Evolutionary conservation across 73 alveolate genomes (phyloP).

Genomic region (Paramecium pentaurelia): DNA sequence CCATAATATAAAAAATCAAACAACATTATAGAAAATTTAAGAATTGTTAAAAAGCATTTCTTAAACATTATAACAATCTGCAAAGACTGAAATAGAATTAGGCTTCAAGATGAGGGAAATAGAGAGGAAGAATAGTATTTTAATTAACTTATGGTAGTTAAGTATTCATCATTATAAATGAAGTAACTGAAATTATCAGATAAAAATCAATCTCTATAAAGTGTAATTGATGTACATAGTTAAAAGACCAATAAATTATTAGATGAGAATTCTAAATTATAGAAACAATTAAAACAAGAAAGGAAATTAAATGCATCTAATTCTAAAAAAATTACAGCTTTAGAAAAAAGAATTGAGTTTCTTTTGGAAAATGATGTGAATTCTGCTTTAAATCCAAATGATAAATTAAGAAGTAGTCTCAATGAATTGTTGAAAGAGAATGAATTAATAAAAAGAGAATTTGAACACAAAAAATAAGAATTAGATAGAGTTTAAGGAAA

Average conservation of each 20-base stretch:
- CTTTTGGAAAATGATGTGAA: slow-evolving; percentile 57
- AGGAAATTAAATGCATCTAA: slow-evolving; percentile 31
- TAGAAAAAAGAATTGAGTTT: slow-evolving; percentile 60
- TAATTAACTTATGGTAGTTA: slow-evolving; percentile 15
- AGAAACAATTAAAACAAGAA: slow-evolving; percentile 28
- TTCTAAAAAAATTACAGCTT: slow-evolving; percentile 44
- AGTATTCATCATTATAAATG: background rate
- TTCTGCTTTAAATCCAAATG: slow-evolving; percentile 58
- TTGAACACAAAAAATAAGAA: slow-evolving; percentile 52
- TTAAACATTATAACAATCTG: slow-evolving; percentile 32
- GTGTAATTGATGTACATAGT: slow-evolving; percentile 45
- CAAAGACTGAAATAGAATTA: slow-evolving; percentile 57
- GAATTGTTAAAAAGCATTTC: slow-evolving; percentile 41
- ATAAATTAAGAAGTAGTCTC: slow-evolving; percentile 48
- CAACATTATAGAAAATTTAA: slow-evolving; percentile 28
- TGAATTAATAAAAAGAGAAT: slow-evolving; percentile 56
- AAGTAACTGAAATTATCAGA: slow-evolving; percentile 45
- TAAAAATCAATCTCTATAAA: slow-evolving; percentile 36
- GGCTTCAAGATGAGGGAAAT: slow-evolving; percentile 59
- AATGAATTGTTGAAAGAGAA: slow-evolving; percentile 51
- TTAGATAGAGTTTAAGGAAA: slow-evolving; percentile 53
- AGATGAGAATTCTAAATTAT: slow-evolving; percentile 50
- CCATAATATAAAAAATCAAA: slow-evolving; percentile 37
- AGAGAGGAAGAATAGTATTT: slow-evolving; percentile 39
- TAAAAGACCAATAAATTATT: slow-evolving; percentile 7